Conservation (phyloP, 768 basidiomycete genomes). For the Brasilioporus rufonigricans region DNA sequence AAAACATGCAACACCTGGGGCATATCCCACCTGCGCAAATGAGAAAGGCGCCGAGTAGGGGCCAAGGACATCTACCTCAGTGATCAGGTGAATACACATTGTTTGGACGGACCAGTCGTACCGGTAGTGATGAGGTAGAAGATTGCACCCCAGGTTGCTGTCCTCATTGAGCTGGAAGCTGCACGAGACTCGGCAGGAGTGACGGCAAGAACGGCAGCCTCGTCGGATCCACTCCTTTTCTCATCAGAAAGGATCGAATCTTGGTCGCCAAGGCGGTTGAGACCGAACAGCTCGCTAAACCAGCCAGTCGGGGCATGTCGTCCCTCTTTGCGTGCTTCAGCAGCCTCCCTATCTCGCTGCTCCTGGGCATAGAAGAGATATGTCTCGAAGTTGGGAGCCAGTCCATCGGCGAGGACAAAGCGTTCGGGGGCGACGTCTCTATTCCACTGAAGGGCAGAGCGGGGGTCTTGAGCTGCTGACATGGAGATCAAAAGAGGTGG, state of each 20-base stretch:
- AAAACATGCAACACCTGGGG: slow-evolving; percentile 42
- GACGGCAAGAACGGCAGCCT: slow-evolving; percentile 22
- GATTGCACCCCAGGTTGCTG: slow-evolving; percentile 48
- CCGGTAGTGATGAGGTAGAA: slow-evolving; percentile 58
- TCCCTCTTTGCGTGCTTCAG: slow-evolving; percentile 19
- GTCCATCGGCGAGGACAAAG: slow-evolving; percentile 19
- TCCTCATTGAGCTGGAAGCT: slow-evolving; percentile 46
- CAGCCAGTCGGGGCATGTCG: slow-evolving; percentile 10
- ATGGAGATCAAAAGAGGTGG: slow-evolving; percentile 5
- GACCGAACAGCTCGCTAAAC: slow-evolving; percentile 20
- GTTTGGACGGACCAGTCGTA: neutral
- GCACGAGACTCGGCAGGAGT: slow-evolving; percentile 32
- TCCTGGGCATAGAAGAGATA: slow-evolving; percentile 31
- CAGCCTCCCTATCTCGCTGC: slow-evolving; percentile 28
- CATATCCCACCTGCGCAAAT: slow-evolving; percentile 62
- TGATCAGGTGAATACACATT: slow-evolving; percentile 5
- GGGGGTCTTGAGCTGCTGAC: slow-evolving; percentile 22
- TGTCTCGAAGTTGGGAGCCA: slow-evolving; percentile 30
- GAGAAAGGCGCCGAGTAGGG: slow-evolving; percentile 60
- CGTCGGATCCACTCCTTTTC: slow-evolving; percentile 19
- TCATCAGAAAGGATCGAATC: slow-evolving; percentile 31
- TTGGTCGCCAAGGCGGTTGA: slow-evolving; percentile 22
- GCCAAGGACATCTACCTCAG: slow-evolving; percentile 49
- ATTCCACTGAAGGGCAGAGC: slow-evolving; percentile 6
- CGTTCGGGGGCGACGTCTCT: slow-evolving; percentile 15